Evolutionary conservation across 1,284 basidiomycete genomes (phyloP), one percentile per base, ranked within the genome.

Genomic region (Microstroma glucosiphilum): DNA sequence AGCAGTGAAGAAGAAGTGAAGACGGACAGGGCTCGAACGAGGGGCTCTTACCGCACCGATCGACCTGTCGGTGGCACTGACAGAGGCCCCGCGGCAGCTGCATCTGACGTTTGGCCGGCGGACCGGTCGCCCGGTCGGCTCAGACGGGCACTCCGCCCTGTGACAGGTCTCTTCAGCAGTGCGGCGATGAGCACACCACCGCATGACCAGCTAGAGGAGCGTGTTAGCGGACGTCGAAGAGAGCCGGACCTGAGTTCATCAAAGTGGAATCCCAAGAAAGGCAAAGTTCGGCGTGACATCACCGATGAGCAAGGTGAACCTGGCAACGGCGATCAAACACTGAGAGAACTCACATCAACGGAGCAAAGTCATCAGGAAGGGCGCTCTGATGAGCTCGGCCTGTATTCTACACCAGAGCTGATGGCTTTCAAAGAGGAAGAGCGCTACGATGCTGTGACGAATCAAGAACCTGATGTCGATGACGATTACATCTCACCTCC

Each of bases 401-500:
- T 37, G 9, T 37, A 37, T 9, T 9, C 30, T 9, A 37, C 30
- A 4, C 30, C 30, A 3, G 40, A 57, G 12, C 12, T 57, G 12
- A 15, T 17, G 23, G 17, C 21, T 26, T 43, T 15, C 43, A 30
- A 57, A 26, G 19, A 58, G 43, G 15, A 63, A 61, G 25, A 56
- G 59, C 51, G 30, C 30, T 37, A 37, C 9, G 30, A 9, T 37
- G 30, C 30, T 3, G 30, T 37, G 30, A 37, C 60, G 56, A 60
- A 21, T 46, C n/a, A 53, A 9, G 11, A 66, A 55, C 11, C 23
- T 40, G 71, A 67, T 41, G 56, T 75, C 42, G 72, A 75, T 46
- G 72, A 75, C 57, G 68, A 68, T 30, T 69, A 65, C 37, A 60
- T 68, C 53, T 70, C 68, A 42, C 72, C 72, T 13, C 72, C 72